A percentile compares a stretch with the other conserved stretches of the same genome.
phyloP scores from a whole-genome alignment of 495 filamentous ascomycete genomes.

The Chaetomidium leptoderma region DNA sequence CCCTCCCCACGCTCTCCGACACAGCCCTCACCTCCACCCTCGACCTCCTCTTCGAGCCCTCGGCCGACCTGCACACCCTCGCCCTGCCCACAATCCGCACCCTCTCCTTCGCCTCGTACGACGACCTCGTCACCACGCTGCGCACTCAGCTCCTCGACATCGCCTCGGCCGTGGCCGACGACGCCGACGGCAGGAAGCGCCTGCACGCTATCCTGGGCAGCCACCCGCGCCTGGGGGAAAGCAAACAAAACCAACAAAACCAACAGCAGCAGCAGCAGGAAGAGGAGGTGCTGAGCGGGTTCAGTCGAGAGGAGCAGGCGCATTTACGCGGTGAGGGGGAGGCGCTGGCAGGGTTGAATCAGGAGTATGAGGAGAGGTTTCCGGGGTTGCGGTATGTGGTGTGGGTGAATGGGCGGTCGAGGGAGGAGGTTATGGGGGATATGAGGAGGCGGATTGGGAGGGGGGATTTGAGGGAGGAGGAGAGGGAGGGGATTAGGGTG shows the following conservation, averaged over 20 bases:
- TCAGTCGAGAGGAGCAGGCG: constrained; percentile 76
- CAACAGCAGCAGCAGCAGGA: constrained; percentile 50
- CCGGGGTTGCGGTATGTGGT: constrained; percentile 86
- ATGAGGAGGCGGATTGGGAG: constrained; percentile 74
- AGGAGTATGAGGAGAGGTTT: constrained; percentile 76
- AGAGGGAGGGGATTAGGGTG: constrained; percentile 73
- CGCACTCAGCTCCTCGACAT: constrained; percentile 57
- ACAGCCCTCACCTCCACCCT: constrained; percentile 58
- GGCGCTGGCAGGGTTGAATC: constrained; percentile 62
- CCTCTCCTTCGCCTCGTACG: constrained; percentile 51
- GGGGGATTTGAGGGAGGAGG: constrained; percentile 62
- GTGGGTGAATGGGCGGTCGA: constrained; percentile 80
- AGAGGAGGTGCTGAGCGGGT: constrained; percentile 50
- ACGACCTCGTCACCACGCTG: constrained; percentile 27
- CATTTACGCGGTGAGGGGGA: constrained; percentile 59
- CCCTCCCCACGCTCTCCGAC: constrained; percentile 24
- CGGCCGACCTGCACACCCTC: constrained; percentile 65
- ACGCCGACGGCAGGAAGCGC: constrained; percentile 11
- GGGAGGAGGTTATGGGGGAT: constrained; percentile 74
- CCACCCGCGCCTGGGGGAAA: constrained; percentile 77
- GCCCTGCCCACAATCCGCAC: constrained; percentile 61
- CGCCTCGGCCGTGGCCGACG: constrained; percentile 8
- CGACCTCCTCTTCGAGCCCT: constrained; percentile 85
- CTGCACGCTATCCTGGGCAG: constrained; percentile 69
- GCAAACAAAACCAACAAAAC: not conserved